Conservation (phyloP, 371 early-diverging fungal genomes). For the Apophysomyces ossiformis region DNA sequence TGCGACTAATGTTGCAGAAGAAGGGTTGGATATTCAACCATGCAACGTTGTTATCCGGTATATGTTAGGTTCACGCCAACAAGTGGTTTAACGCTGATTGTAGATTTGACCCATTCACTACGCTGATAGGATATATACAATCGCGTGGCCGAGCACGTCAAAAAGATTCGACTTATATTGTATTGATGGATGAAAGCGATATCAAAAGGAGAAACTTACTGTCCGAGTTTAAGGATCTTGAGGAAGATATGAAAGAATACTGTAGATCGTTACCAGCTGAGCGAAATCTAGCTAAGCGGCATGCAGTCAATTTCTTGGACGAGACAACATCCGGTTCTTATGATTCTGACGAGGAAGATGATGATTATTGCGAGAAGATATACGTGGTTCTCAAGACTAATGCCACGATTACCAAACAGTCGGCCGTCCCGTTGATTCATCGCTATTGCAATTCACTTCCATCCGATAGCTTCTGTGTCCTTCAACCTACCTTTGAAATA, state of each 20-base stretch:
- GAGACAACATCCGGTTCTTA: conserved; percentile 27
- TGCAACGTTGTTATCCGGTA: conserved; percentile 93
- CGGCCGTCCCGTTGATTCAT: conserved; percentile 63
- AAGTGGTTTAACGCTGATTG: conserved; percentile 13
- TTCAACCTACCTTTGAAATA: conserved; percentile 55
- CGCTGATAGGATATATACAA: conserved; percentile 84
- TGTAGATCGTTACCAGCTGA: conserved; percentile 53
- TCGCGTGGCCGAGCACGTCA: conserved; percentile 94
- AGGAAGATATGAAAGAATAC: conserved; percentile 59
- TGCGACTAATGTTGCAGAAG: conserved; percentile 95
- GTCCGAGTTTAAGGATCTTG: conserved; percentile 48
- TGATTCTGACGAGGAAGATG: conserved; percentile 33
- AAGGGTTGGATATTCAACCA: conserved; percentile 95
- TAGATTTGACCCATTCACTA: conserved; percentile 81
- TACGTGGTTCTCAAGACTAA: conserved; percentile 62
- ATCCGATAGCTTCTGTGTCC: conserved; percentile 55
- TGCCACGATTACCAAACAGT: conserved; percentile 67
- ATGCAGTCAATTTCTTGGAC: conserved; percentile 6
- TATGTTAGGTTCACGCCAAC: conserved; percentile 31
- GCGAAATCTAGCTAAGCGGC: conserved; percentile 41
- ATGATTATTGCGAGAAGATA: conserved; percentile 28
- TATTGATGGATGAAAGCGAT: conserved; percentile 69
- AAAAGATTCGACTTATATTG: conserved; percentile 72
- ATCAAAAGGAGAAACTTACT: conserved; percentile 39
- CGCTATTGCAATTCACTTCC: conserved; percentile 71